Conservation (phyloP, 2,329 filamentous ascomycete genomes). For the Exophiala xenobiotica region DNA sequence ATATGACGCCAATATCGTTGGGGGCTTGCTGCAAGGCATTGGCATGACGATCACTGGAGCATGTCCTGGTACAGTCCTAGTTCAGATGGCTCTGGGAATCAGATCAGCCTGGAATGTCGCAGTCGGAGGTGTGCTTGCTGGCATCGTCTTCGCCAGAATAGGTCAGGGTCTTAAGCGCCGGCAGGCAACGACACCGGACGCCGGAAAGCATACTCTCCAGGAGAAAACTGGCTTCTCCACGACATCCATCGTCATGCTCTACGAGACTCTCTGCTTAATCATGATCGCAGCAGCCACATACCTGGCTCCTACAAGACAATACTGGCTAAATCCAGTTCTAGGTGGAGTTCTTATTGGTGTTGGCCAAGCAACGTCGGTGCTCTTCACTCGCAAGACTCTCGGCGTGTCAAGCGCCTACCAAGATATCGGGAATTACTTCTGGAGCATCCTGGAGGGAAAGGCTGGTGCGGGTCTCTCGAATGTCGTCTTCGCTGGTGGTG, state of each 20-base stretch:
- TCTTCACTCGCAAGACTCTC: constrained; percentile 54
- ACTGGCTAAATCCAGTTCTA: constrained; percentile 47
- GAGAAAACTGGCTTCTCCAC: constrained; percentile 23
- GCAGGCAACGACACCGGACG: background rate
- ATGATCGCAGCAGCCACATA: constrained; percentile 38
- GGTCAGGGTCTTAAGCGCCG: constrained; percentile 15
- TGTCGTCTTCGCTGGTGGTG: constrained; percentile 55
- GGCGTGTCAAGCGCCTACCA: constrained; percentile 64
- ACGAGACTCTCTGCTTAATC: constrained; percentile 46
- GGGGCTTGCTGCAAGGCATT: constrained; percentile 61
- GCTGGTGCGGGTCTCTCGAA: constrained; percentile 39
- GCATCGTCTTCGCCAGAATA: constrained; percentile 39
- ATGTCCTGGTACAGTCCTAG: constrained; percentile 65
- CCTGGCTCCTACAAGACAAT: constrained; percentile 19
- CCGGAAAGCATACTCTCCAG: constrained; percentile 19
- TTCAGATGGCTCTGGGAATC: constrained; percentile 58
- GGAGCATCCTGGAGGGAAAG: constrained; percentile 40
- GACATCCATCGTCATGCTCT: constrained; percentile 38
- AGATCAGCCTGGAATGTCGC: constrained; percentile 54
- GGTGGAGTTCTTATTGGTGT: constrained; percentile 61
- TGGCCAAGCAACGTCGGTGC: constrained; percentile 58
- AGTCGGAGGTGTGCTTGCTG: constrained; percentile 56
- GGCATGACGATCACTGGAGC: constrained; percentile 67
- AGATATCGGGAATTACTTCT: constrained; percentile 58
- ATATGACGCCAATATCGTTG: constrained; percentile 66